A percentile compares a stretch with the other conserved stretches of the same genome.
Evolutionary conservation across 495 filamentous ascomycete genomes (phyloP).

Genomic region (Penicillium atrosanguineum): DNA sequence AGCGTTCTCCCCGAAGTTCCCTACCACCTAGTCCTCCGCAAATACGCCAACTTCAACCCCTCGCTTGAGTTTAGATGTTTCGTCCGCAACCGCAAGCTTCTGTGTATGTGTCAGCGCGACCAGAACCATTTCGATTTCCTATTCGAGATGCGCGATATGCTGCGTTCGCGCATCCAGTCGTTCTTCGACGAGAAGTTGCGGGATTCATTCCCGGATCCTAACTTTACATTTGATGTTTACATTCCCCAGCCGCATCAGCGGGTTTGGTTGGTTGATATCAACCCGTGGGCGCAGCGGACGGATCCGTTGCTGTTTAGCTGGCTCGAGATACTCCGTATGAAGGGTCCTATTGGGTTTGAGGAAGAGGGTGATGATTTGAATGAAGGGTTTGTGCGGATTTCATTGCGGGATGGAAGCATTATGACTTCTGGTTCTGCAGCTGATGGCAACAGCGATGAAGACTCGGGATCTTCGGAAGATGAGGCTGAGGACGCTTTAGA

Average conservation of each 20-base stretch:
- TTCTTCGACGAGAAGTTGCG: slow-evolving; percentile 73
- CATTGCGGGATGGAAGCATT: slow-evolving; percentile 30
- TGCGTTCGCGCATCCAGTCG: slow-evolving; percentile 59
- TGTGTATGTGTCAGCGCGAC: slow-evolving; percentile 87
- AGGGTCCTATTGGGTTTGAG: slow-evolving; percentile 48
- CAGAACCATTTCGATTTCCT: slow-evolving; percentile 88
- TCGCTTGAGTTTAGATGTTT: slow-evolving; percentile 94
- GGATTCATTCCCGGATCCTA: slow-evolving; percentile 76
- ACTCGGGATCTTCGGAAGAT: slow-evolving; percentile 22
- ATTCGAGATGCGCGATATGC: slow-evolving; percentile 56
- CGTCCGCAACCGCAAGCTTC: slow-evolving; percentile 70
- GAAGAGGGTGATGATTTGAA: slow-evolving; percentile 25
- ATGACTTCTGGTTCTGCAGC: slow-evolving; percentile 3
- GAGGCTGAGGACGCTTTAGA: slow-evolving; percentile 39
- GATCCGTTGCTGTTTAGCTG: slow-evolving; percentile 89
- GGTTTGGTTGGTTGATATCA: slow-evolving; percentile 89
- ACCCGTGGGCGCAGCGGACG: slow-evolving; percentile 89
- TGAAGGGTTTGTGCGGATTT: slow-evolving; percentile 42
- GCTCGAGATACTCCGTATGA: slow-evolving; percentile 76
- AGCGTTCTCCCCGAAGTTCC: slow-evolving; percentile 42
- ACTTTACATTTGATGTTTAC: slow-evolving; percentile 88
- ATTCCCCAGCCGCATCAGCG: slow-evolving; percentile 73
- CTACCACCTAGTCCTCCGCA: slow-evolving; percentile 74
- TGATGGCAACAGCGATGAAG: slow-evolving; percentile 9
- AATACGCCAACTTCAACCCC: slow-evolving; percentile 83